These are phyloP conservation scores for Trametes hirsuta DNA, from an alignment of 1,284 basidiomycete genomes.

Conservation along the genomic window DNA sequence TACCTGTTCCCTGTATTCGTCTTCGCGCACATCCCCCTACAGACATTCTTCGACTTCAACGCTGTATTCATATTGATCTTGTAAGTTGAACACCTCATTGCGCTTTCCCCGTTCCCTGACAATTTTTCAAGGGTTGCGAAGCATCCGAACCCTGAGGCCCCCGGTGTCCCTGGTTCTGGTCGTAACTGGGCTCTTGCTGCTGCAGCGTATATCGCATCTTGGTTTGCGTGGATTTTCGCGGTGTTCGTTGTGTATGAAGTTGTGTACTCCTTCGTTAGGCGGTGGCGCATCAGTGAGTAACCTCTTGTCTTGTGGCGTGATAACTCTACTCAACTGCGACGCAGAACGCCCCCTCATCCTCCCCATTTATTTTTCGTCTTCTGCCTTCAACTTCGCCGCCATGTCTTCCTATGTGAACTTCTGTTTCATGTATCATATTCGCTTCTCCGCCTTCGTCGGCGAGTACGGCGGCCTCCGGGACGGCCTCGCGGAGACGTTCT, in stretches of 20 bases:
- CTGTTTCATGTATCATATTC: constrained; percentile 80
- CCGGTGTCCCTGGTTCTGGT: constrained; percentile 68
- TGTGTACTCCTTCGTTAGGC: constrained; percentile 75
- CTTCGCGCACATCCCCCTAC: constrained; percentile 71
- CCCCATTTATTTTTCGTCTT: constrained; percentile 80
- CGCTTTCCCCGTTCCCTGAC: constrained; percentile 15
- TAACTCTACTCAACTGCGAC: background rate
- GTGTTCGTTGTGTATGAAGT: constrained; percentile 83
- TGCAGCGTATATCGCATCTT: constrained; percentile 81
- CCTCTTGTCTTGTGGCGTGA: background rate
- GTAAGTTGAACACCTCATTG: constrained; percentile 49
- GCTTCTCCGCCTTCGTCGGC: constrained; percentile 63
- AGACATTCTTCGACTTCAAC: constrained; percentile 84
- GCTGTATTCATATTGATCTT: constrained; percentile 75
- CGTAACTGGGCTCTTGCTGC: constrained; percentile 77
- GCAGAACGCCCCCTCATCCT: constrained; percentile 79
- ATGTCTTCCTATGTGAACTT: constrained; percentile 82
- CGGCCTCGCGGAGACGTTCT: constrained; percentile 77
- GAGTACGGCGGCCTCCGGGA: constrained; percentile 59
- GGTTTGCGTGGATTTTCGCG: constrained; percentile 73
- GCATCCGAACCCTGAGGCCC: constrained; percentile 67
- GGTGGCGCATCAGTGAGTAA: constrained; percentile 85
- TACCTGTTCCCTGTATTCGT: constrained; percentile 68
- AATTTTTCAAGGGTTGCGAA: constrained; percentile 57
- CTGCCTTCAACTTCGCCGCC: constrained; percentile 71